Conservation (phyloP, 495 filamentous ascomycete species). For the Aspergillus nanangensis region DNA sequence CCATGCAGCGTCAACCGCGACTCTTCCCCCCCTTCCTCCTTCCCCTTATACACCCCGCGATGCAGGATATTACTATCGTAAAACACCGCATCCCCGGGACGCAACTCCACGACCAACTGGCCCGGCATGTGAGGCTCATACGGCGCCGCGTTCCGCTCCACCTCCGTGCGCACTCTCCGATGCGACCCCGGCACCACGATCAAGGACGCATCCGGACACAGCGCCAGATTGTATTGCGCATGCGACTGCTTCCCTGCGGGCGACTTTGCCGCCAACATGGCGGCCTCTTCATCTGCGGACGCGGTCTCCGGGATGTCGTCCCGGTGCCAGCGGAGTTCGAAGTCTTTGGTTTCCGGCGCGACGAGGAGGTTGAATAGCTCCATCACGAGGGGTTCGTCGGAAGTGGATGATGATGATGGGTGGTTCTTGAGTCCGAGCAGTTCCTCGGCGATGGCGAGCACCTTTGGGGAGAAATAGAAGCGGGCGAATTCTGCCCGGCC, state of each 20-base stretch:
- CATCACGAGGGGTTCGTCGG: conserved; percentile 54
- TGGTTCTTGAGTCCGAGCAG: conserved; percentile 50
- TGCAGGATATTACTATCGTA: conserved; percentile 89
- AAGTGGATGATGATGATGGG: too few relatives aligned
- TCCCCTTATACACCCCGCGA: conserved; percentile 62
- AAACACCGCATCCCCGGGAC: conserved; percentile 73
- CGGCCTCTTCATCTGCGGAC: conserved; percentile 49
- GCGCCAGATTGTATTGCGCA: conserved; percentile 74
- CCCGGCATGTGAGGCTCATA: conserved; percentile 54
- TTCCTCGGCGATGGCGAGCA: conserved; percentile 54
- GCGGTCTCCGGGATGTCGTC: conserved; percentile 66
- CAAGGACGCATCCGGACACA: conserved; percentile 62
- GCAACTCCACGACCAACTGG: conserved; percentile 57
- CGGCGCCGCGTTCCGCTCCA: conserved; percentile 57
- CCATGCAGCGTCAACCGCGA: conserved; percentile 78
- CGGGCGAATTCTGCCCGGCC: conserved; percentile 49
- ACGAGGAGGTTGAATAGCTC: conserved; percentile 80
- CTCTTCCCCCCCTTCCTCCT: conserved; percentile 34
- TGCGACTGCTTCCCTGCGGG: conserved; percentile 51
- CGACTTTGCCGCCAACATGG: conserved; percentile 35
- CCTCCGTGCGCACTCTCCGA: conserved; percentile 56
- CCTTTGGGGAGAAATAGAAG: conserved; percentile 59
- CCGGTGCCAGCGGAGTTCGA: conserved; percentile 71
- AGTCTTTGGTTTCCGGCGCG: conserved; percentile 54
- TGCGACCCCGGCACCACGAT: conserved; percentile 72